Evolutionary conservation across 345 rosid genomes (phyloP).

Genomic region (Ceriops zippeliana): DNA sequence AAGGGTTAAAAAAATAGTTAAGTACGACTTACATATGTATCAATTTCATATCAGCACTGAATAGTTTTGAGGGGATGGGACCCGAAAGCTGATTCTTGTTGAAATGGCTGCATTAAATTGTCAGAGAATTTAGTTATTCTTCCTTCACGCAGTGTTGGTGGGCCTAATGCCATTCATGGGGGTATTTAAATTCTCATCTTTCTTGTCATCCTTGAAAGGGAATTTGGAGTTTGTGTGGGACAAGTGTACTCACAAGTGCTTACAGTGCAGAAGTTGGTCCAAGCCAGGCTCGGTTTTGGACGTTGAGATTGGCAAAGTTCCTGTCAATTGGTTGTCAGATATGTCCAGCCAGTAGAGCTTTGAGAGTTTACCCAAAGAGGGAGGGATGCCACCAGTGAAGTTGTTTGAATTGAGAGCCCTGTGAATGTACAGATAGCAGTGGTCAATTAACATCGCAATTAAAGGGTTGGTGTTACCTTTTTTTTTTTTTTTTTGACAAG

Average conservation of each 20-base stretch:
- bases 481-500: neutral
- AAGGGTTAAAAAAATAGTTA: neutral
- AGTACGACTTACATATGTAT: slow-evolving; percentile 72
- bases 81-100: slow-evolving; percentile 93
- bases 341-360: slow-evolving; percentile 82
- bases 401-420: slow-evolving; percentile 98
- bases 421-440: neutral
- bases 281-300: slow-evolving; percentile 48
- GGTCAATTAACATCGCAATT: neutral
- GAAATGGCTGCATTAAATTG: slow-evolving; percentile 65
- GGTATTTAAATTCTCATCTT: neutral
- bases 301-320: slow-evolving; percentile 68
- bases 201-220: neutral
- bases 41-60: slow-evolving; percentile 67
- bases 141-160: neutral
- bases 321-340: slow-evolving; percentile 80
- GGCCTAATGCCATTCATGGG: neutral
- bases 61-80: slow-evolving; percentile 56
- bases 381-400: slow-evolving; percentile 71
- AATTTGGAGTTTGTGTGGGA: neutral
- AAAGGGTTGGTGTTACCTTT: neutral
- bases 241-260: slow-evolving; percentile 75
- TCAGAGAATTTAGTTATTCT: slow-evolving; percentile 13
- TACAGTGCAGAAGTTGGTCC: slow-evolving; percentile 67
- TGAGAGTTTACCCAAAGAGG: slow-evolving; percentile 74